Evolutionary conservation across 192 early-diverging fungal species (phyloP).

Genomic region (Phlyctochytrium bullatum): DNA sequence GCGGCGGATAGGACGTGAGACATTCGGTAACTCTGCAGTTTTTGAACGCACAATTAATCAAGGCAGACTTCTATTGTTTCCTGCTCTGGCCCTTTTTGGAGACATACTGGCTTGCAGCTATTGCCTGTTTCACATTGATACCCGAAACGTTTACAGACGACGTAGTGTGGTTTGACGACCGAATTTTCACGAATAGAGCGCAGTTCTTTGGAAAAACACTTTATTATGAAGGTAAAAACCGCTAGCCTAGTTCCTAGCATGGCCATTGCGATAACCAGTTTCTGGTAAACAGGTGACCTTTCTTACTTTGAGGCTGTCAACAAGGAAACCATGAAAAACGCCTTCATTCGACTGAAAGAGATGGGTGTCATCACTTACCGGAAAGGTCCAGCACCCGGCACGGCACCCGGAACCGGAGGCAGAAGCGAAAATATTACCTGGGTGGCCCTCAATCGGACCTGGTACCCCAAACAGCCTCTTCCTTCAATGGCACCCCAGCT

Average conservation of each 20-base stretch:
- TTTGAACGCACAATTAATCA: not conserved
- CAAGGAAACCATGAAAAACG: conserved; percentile 80
- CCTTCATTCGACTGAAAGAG: conserved; percentile 66
- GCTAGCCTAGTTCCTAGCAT: not conserved
- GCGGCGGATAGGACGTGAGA: conserved; percentile 47
- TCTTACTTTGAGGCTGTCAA: conserved; percentile 82
- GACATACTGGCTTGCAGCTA: conserved; percentile 78
- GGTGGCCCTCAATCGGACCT: conserved; percentile 35
- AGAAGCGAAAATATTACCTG: conserved; percentile 31
- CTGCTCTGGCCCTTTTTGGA: conserved; percentile 87
- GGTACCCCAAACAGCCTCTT: conserved; percentile 24
- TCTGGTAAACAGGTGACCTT: conserved; percentile 38
- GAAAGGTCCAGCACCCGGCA: conserved; percentile 26
- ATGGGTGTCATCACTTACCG: conserved; percentile 60
- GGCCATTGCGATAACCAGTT: not conserved
- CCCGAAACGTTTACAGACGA: conserved; percentile 18
- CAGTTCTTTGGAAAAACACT: conserved; percentile 80
- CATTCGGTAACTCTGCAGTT: conserved; percentile 36
- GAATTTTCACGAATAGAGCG: conserved; percentile 63
- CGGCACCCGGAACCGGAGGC: not conserved
- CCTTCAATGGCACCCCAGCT: conserved; percentile 26
- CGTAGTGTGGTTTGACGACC: conserved; percentile 66
- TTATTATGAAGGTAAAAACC: conserved; percentile 74
- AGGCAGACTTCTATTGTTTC: conserved; percentile 75
- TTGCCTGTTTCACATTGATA: conserved; percentile 48